phyloP scores from a whole-genome alignment of 345 rosid species.

The Lumnitzera littorea region DNA sequence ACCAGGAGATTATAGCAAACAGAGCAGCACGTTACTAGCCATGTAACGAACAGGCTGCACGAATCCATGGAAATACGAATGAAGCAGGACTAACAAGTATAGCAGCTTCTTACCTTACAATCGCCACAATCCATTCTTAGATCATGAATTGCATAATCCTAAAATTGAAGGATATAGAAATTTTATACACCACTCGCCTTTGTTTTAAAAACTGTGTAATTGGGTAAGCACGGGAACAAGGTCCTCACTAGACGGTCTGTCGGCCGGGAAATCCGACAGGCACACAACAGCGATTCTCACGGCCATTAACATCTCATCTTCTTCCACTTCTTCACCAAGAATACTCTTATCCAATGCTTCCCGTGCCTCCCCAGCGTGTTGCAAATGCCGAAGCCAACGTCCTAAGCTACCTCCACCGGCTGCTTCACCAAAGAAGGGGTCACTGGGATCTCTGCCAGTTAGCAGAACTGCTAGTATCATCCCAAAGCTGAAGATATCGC shows the following conservation, averaged over 20 bases:
- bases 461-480: slow-evolving; percentile 77
- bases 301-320: slow-evolving; percentile 97
- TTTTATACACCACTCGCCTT: too few species aligned
- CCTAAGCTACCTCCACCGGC: slow-evolving; percentile 57
- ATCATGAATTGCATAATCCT: too few species aligned
- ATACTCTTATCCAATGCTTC: slow-evolving; percentile 82
- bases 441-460: slow-evolving; percentile 73
- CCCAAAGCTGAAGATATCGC: slow-evolving; percentile 93
- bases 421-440: slow-evolving; percentile 56
- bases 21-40: too few species aligned
- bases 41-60: too few species aligned
- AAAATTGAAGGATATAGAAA: too few species aligned
- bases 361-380: slow-evolving; percentile 72
- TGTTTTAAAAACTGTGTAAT: slow-evolving; percentile 71
- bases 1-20: too few species aligned
- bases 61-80: too few species aligned
- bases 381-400: slow-evolving; percentile 80
- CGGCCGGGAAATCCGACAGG: slow-evolving; percentile 79
- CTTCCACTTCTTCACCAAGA: slow-evolving; percentile 88
- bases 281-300: slow-evolving; percentile 81
- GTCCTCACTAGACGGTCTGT: slow-evolving; percentile 90
- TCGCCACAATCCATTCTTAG: too few species aligned
- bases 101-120: too few species aligned
- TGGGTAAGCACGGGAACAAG: slow-evolving; percentile 92
- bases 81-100: too few species aligned